Evolutionary conservation across 1,284 basidiomycete genomes (phyloP).

Genomic region (Cutaneotrichosporon cavernicola): DNA sequence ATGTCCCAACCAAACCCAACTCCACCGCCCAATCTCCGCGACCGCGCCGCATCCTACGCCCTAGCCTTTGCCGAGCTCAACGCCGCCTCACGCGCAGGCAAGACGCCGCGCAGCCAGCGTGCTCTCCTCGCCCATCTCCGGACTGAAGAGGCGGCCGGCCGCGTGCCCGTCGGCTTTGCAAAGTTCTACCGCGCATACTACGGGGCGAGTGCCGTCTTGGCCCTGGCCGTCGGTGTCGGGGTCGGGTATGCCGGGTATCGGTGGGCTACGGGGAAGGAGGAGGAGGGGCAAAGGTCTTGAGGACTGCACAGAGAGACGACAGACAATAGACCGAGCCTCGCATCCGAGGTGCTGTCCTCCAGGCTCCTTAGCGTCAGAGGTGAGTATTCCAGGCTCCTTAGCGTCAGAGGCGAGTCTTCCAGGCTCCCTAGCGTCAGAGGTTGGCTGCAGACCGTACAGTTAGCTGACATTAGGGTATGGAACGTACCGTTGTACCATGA

Average conservation of each 20-base stretch:
- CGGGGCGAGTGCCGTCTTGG: background rate
- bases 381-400: too few relatives aligned
- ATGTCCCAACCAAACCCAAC: background rate
- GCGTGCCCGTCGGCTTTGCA: background rate
- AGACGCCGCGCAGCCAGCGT: background rate
- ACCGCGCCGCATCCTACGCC: background rate
- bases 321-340: too few relatives aligned
- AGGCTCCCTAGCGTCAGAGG: too few relatives aligned
- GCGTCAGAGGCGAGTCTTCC: too few relatives aligned
- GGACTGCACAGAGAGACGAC: too few relatives aligned
- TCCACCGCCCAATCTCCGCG: background rate
- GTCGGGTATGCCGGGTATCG: background rate
- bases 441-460: too few relatives aligned
- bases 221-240: background rate
- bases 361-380: too few relatives aligned
- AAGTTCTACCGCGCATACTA: background rate
- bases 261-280: constrained; percentile 23
- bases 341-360: too few relatives aligned
- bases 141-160: background rate
- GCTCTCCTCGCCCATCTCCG: constrained; percentile 5
- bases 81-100: background rate
- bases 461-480: too few relatives aligned
- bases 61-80: constrained; percentile 3
- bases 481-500: background rate
- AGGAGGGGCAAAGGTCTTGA: background rate